phyloP scores from a whole-genome alignment of 805 yeast species.

The Wickerhamiella australiensis region DNA sequence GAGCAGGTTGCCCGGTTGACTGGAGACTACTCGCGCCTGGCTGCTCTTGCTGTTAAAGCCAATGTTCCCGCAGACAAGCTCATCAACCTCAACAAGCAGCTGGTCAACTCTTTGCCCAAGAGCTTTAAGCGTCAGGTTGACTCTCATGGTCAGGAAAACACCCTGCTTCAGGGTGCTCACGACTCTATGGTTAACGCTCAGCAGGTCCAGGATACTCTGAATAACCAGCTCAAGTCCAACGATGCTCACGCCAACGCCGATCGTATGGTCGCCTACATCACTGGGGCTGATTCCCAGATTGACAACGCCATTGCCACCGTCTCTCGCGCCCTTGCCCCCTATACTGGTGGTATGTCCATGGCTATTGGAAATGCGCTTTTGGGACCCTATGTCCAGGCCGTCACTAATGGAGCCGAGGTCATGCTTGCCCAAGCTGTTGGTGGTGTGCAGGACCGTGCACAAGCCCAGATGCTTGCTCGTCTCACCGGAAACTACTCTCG shows the following conservation, averaged over 20 bases:
- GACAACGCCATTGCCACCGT: slow-evolving; percentile 23
- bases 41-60: slow-evolving; percentile 15
- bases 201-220: slow-evolving; percentile 16
- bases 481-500: slow-evolving; percentile 18
- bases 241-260: too few species aligned
- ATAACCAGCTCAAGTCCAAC: slow-evolving; percentile 14
- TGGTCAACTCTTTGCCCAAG: slow-evolving; percentile 12
- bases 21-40: slow-evolving; percentile 19
- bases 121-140: slow-evolving; percentile 6
- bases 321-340: slow-evolving; percentile 16
- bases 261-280: too few species aligned
- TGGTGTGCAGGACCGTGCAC: slow-evolving; percentile 15
- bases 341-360: slow-evolving; percentile 17
- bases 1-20: slow-evolving; percentile 15
- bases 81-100: slow-evolving; percentile 17
- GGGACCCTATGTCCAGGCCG: slow-evolving; percentile 26
- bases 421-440: slow-evolving; percentile 16
- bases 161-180: slow-evolving; percentile 11
- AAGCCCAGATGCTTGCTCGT: slow-evolving; percentile 13
- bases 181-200: slow-evolving; percentile 16
- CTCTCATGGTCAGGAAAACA: slow-evolving; percentile 14
- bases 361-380: slow-evolving; percentile 17
- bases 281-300: slow-evolving; percentile 28
- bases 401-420: too few species aligned
- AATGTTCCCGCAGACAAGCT: slow-evolving; percentile 16